phyloP scores from a whole-genome alignment of 441 rosid species.

The Populus tomentosa region DNA sequence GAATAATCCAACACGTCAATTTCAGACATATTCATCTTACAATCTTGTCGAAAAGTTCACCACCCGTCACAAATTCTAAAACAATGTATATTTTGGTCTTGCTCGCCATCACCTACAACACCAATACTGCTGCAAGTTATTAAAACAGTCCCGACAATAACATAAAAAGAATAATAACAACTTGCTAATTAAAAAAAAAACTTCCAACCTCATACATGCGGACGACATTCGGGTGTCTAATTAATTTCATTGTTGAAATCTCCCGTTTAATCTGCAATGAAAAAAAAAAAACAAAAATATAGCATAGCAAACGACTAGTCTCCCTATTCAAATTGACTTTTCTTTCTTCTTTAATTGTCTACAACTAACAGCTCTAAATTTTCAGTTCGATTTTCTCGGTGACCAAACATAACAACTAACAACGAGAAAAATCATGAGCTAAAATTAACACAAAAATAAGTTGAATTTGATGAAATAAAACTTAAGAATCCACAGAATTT shows the following conservation, averaged over 20 bases:
- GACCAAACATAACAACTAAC: background rate
- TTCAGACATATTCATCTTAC: slow-evolving; percentile 39
- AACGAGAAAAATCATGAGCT: too few species aligned
- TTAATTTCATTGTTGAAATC: slow-evolving; percentile 89
- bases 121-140: slow-evolving; percentile 15
- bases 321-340: slow-evolving; percentile 3
- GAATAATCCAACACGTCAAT: background rate
- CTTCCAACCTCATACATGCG: slow-evolving; percentile 86
- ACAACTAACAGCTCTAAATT: background rate
- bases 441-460: background rate
- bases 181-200: background rate
- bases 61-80: slow-evolving; percentile 92
- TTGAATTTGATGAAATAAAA: background rate
- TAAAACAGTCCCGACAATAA: background rate
- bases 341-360: background rate
- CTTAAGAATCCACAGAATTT: background rate
- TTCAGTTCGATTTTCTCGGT: background rate
- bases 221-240: slow-evolving; percentile 93
- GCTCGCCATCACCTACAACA: slow-evolving; percentile 96
- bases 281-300: background rate
- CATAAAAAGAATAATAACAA: background rate
- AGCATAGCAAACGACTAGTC: background rate
- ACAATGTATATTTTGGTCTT: slow-evolving; percentile 92
- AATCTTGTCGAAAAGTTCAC: slow-evolving; percentile 96
- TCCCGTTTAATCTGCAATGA: slow-evolving; percentile 86